Evolutionary conservation across 768 basidiomycete species (phyloP).

Genomic region (Holtermannia corniformis): DNA sequence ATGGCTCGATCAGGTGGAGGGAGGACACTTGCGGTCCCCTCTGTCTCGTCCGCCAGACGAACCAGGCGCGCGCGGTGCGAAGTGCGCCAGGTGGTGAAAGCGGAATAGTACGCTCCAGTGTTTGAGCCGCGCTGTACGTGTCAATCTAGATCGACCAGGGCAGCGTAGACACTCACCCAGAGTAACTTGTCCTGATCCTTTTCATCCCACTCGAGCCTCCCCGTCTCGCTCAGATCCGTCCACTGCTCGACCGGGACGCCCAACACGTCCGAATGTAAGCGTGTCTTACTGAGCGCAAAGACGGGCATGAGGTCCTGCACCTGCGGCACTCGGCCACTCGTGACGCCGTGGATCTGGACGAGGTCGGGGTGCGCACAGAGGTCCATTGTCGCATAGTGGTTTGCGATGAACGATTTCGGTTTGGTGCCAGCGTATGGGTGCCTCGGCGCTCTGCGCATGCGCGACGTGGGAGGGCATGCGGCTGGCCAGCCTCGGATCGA

Average conservation of each 20-base stretch:
- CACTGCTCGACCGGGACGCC: conserved; percentile 37
- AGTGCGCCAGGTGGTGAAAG: conserved; percentile 22
- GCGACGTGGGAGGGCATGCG: conserved; percentile 13
- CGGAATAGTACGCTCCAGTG: conserved; percentile 25
- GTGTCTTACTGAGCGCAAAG: conserved; percentile 32
- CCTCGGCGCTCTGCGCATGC: neutral
- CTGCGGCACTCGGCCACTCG: conserved; percentile 19
- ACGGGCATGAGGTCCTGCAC: conserved; percentile 24
- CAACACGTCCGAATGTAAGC: conserved; percentile 31
- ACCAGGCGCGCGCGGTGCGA: conserved; percentile 34
- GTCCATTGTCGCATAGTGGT: conserved; percentile 36
- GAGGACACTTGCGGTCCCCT: conserved; percentile 6
- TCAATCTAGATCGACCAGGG: neutral
- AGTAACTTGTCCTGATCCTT: conserved; percentile 22
- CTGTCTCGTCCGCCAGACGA: conserved; percentile 10
- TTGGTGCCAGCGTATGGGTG: neutral
- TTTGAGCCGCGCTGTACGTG: conserved; percentile 23
- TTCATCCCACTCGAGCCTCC: conserved; percentile 27
- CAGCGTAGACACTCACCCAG: conserved; percentile 13
- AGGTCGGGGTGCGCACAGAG: conserved; percentile 41
- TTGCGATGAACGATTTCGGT: conserved; percentile 32
- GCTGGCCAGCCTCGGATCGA: conserved; percentile 16
- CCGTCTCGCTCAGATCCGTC: conserved; percentile 11
- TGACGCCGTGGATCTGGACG: conserved; percentile 41
- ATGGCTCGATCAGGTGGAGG: conserved; percentile 4